Conservation (phyloP, 1,284 basidiomycete genomes). For the Malassezia brasiliensis region DNA sequence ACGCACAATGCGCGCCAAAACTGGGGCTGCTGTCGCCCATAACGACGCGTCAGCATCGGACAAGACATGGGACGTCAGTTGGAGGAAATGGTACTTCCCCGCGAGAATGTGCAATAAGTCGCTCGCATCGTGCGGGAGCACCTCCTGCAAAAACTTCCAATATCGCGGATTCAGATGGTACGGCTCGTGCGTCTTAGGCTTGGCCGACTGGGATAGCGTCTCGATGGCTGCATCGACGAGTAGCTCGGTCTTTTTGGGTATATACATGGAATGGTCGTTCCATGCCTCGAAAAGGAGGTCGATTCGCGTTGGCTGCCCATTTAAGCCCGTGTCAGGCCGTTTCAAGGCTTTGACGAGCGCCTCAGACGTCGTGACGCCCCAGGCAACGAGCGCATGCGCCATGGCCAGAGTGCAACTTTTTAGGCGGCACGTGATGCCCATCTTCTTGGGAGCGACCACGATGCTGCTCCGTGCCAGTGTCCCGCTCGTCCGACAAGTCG, state of each 20-base stretch:
- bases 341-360: slow-evolving; percentile 33
- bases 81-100: slow-evolving; percentile 6
- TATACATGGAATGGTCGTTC: slow-evolving; percentile 18
- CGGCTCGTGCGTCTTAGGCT: slow-evolving; percentile 9
- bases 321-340: not conserved
- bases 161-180: slow-evolving; percentile 10
- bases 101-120: slow-evolving; percentile 2
- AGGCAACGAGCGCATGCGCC: slow-evolving; percentile 16
- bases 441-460: not conserved
- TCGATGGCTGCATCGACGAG: slow-evolving; percentile 28
- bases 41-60: not conserved
- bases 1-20: not conserved
- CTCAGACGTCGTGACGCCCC: slow-evolving; percentile 32
- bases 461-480: slow-evolving; percentile 21
- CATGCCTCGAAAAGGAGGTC: slow-evolving; percentile 23
- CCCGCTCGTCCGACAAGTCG: slow-evolving; percentile 15
- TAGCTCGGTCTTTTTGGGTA: slow-evolving; percentile 30
- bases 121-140: not conserved
- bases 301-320: not conserved
- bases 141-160: slow-evolving; percentile 16
- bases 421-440: not conserved
- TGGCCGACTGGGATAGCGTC: slow-evolving; percentile 20
- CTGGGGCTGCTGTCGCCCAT: not conserved
- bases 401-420: slow-evolving; percentile 4
- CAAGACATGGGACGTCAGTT: not conserved